These are phyloP conservation scores for Meredithiella fracta DNA, from an alignment of 2,329 filamentous ascomycete genomes.

Conservation along the genomic window DNA sequence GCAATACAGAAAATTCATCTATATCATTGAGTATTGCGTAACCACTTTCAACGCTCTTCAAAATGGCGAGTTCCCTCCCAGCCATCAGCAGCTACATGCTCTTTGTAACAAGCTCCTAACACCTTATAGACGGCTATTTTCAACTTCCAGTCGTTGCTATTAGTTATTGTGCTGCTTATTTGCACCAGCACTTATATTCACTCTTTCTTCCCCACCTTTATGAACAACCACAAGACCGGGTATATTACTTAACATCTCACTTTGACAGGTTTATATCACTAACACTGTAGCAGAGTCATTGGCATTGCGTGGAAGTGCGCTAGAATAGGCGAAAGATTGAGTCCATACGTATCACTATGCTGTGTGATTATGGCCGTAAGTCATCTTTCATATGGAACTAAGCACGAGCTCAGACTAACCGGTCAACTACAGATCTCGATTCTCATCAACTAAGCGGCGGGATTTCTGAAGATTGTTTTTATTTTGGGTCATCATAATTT, in stretches of 20 bases:
- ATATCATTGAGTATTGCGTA: not conserved
- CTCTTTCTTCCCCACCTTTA: slow-evolving; percentile 71
- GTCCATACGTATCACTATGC: slow-evolving; percentile 87
- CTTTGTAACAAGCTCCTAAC: not conserved
- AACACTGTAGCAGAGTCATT: slow-evolving; percentile 37
- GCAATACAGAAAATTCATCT: not conserved
- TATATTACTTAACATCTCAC: slow-evolving; percentile 25
- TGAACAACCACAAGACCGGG: slow-evolving; percentile 89
- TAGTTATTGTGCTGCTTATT: slow-evolving; percentile 86
- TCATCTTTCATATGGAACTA: slow-evolving; percentile 12
- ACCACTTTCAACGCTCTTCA: not conserved
- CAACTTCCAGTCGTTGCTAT: slow-evolving; percentile 93
- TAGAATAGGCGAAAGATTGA: slow-evolving; percentile 77
- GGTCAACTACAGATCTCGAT: slow-evolving; percentile 21
- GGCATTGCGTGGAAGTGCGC: slow-evolving; percentile 95
- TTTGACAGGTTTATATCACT: slow-evolving; percentile 9
- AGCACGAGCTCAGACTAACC: not conserved
- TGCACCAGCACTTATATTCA: slow-evolving; percentile 93
- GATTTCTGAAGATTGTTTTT: not conserved
- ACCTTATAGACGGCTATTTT: slow-evolving; percentile 69
- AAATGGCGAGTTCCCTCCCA: not conserved
- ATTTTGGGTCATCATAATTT: not conserved
- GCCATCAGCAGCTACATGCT: not conserved
- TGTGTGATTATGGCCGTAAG: slow-evolving; percentile 85
- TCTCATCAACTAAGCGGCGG: slow-evolving; percentile 22